phyloP scores from a whole-genome alignment of 169 alveolate genomes.

The Plasmodium inui region DNA sequence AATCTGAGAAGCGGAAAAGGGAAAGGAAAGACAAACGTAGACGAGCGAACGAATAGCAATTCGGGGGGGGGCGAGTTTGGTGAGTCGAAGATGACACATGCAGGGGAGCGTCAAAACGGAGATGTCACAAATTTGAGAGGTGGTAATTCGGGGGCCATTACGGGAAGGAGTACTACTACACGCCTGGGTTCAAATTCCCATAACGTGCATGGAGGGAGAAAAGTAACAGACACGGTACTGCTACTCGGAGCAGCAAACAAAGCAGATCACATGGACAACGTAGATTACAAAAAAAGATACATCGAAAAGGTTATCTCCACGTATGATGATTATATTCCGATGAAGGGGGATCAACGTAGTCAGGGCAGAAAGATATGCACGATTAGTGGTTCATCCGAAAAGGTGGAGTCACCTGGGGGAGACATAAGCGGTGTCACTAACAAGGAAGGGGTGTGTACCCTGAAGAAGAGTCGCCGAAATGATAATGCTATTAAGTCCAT shows the following conservation, averaged over 20 bases:
- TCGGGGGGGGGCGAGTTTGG: background rate
- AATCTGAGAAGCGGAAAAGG: background rate
- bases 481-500: conserved; percentile 17
- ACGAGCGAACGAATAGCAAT: background rate
- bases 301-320: conserved; percentile 28
- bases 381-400: background rate
- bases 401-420: background rate
- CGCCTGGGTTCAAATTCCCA: background rate
- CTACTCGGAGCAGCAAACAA: background rate
- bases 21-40: background rate
- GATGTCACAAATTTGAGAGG: background rate
- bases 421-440: background rate
- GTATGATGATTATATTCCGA: conserved; percentile 9
- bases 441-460: background rate
- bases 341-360: background rate
- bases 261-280: background rate
- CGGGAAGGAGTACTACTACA: background rate
- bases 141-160: background rate
- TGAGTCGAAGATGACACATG: background rate
- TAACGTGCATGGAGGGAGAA: background rate
- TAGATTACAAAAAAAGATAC: conserved; percentile 24
- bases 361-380: background rate
- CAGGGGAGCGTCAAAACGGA: background rate
- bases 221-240: background rate
- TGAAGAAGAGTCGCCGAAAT: background rate